phyloP scores from a whole-genome alignment of 2,329 filamentous ascomycete genomes.

The Acephala macrosclerotiorum region DNA sequence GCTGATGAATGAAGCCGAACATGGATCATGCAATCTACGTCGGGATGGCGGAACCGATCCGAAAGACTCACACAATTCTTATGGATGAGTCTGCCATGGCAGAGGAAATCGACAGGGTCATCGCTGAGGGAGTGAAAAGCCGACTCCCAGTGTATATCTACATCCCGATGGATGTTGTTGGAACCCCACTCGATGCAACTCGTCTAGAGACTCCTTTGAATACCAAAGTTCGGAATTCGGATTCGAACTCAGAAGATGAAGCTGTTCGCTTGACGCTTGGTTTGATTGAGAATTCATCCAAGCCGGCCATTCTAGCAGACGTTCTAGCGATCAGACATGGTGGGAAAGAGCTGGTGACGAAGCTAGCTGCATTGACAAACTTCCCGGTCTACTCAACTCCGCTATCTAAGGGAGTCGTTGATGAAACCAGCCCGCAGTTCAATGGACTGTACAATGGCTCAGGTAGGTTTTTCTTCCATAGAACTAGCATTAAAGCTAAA shows the following conservation, averaged over 20 bases:
- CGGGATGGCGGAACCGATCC: constrained; percentile 52
- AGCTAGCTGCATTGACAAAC: constrained; percentile 50
- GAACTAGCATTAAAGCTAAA: constrained; percentile 6
- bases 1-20: constrained; percentile 48
- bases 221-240: constrained; percentile 34
- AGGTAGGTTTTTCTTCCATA: constrained; percentile 41
- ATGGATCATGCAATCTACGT: constrained; percentile 61
- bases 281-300: constrained; percentile 53
- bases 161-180: constrained; percentile 61
- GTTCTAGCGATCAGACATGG: constrained; percentile 49
- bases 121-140: constrained; percentile 58
- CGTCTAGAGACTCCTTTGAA: constrained; percentile 42
- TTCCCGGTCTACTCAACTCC: constrained; percentile 57
- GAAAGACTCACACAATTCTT: constrained; percentile 43
- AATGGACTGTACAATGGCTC: constrained; percentile 56
- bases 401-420: constrained; percentile 58
- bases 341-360: constrained; percentile 38
- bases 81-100: constrained; percentile 68
- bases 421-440: constrained; percentile 55
- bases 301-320: constrained; percentile 60
- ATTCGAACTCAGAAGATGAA: constrained; percentile 37
- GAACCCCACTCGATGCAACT: constrained; percentile 44
- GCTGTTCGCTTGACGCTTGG: constrained; percentile 47
- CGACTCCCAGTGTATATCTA: constrained; percentile 64
- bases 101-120: constrained; percentile 57